Base-by-base conservation (phyloP, 305 asterid species). In the Rubia peregrina region DNA sequence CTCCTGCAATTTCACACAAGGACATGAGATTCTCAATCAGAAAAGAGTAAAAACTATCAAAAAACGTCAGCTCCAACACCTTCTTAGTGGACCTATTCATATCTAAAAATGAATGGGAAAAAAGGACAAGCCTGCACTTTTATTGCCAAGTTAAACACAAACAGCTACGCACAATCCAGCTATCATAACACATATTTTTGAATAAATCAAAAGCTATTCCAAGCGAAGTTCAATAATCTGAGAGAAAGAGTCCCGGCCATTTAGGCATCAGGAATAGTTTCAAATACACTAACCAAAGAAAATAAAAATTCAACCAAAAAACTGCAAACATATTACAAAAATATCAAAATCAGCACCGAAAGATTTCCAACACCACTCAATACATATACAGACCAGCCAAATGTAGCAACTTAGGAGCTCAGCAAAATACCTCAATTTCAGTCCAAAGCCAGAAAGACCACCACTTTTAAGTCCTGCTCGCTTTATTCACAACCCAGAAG, bases 1-100 rank as follows among this genome's bases (percentile, higher is more conserved):
- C 33, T 38, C 74, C 81, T 74, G 75, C 68, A 73, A 75, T 9
- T 51, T 26, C 12, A 30, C 46, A 53, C n/a, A 16, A 62, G 49
- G n/a, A 19, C 7, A 41, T 63, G 24, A 63, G 66, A 19, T 61
- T 68, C 0, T 51, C 11, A 7, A 10, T 22, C 42, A 53, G 19
- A 22, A 22, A 6, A 74, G 61, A 59, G 44, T 30, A 13, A 67
- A 61, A 36, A 67, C 41, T 40, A 42, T 55, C 2, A 6, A 36
- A 59, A 67, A 44, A 8, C n/a, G 7, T 16, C 38, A 16, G 14
- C 68, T 43, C 71, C 5, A 53, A 38, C 36, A 65, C 53, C 56
- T 53, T 40, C 51, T 19, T 0, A 14, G 9, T 40, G 1, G 38
- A 1, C 38, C 38, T 33, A 33, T 3, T 33, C 38, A 33, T 33